These are phyloP conservation scores for Pelargonium exstipulatum DNA, from an alignment of 441 rosid genomes.

Conservation along the genomic window DNA sequence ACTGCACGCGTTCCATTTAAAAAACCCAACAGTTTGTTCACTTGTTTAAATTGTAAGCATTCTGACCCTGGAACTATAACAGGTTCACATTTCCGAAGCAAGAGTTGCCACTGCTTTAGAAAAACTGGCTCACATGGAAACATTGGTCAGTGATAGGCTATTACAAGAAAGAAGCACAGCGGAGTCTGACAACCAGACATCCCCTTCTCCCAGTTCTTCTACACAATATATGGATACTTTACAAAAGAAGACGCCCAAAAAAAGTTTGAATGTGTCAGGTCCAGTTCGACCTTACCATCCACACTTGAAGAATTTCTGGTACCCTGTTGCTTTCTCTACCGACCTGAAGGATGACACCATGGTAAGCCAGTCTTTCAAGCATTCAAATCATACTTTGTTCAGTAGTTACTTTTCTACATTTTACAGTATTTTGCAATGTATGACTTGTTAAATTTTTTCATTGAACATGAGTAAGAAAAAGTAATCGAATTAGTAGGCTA, in stretches of 20 bases:
- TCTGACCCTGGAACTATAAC: constrained; percentile 27
- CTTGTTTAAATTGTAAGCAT: neutral
- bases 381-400: neutral
- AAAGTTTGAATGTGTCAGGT: constrained; percentile 79
- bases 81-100: constrained; percentile 95
- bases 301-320: constrained; percentile 82
- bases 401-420: neutral
- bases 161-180: constrained; percentile 49
- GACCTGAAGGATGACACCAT: constrained; percentile 82
- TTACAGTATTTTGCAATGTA: too few species aligned
- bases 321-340: constrained; percentile 73
- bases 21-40: too few species aligned
- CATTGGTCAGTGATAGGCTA: constrained; percentile 70
- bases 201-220: constrained; percentile 39
- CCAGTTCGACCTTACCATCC: constrained; percentile 75
- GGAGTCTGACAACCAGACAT: constrained; percentile 34
- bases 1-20: too few species aligned
- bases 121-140: constrained; percentile 90
- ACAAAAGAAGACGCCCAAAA: constrained; percentile 43
- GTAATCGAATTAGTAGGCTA: too few species aligned
- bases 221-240: constrained; percentile 34
- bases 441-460: too few species aligned
- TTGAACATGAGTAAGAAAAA: too few species aligned
- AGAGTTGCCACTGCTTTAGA: constrained; percentile 81
- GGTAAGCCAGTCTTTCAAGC: constrained; percentile 39